phyloP scores from a whole-genome alignment of 129 eudicot species.

The Flaveria ramosissima region DNA sequence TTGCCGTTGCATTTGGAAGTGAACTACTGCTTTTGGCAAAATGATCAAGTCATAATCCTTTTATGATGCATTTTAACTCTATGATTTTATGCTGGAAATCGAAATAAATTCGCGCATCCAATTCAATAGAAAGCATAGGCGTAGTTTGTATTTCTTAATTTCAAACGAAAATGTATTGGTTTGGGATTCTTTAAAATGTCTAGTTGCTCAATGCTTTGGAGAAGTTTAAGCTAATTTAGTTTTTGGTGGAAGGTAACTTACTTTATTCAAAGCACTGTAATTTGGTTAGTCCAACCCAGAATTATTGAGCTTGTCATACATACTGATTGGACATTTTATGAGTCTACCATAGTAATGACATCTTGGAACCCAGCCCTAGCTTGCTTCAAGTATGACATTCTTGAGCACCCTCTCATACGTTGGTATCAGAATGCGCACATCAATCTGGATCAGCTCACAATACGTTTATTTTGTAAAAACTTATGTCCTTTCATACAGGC shows the following conservation, averaged over 20 bases:
- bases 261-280: neutral
- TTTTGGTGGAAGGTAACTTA: neutral
- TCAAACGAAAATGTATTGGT: neutral
- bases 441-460: no score
- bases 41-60: neutral
- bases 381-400: neutral
- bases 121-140: neutral
- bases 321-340: neutral
- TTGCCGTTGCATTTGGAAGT: constrained; percentile 10
- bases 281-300: neutral
- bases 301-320: no score
- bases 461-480: no score
- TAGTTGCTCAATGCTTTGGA: no score
- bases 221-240: neutral
- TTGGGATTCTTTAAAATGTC: neutral
- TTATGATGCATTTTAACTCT: neutral
- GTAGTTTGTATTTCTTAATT: neutral
- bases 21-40: neutral
- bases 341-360: neutral
- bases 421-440: no score
- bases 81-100: neutral
- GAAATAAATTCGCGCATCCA: constrained; percentile 6
- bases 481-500: no score
- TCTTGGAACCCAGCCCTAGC: neutral
- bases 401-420: neutral